These are phyloP conservation scores for Babesia ovis DNA, from an alignment of 169 alveolate genomes.

Conservation along the genomic window DNA sequence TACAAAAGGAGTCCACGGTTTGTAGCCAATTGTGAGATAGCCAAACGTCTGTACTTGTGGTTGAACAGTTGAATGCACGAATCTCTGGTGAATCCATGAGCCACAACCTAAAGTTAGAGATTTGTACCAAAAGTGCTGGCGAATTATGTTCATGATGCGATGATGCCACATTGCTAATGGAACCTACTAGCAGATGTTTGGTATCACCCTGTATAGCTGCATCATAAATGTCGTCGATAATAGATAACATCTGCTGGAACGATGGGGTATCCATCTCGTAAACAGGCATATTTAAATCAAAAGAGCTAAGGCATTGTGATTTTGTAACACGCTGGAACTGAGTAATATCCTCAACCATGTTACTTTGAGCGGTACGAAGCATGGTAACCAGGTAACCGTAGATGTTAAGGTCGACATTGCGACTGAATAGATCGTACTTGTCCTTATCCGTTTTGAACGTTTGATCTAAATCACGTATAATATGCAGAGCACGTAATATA, in stretches of 20 bases:
- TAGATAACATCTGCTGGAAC: slow-evolving; percentile 1
- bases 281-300: neutral
- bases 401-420: slow-evolving; percentile 30
- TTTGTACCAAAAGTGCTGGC: neutral
- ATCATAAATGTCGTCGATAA: slow-evolving; percentile 21
- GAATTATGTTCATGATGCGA: neutral
- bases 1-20: neutral
- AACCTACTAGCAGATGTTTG: neutral
- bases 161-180: neutral
- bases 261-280: slow-evolving; percentile 1
- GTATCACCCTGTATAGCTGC: slow-evolving; percentile 15
- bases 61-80: neutral
- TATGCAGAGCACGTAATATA: slow-evolving; percentile 32
- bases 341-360: slow-evolving; percentile 12
- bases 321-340: neutral
- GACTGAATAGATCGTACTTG: slow-evolving; percentile 20
- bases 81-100: neutral
- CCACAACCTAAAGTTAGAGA: slow-evolving; percentile 11
- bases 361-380: slow-evolving; percentile 27
- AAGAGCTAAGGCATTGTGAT: neutral
- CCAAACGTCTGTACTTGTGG: neutral
- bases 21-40: slow-evolving; percentile 9
- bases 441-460: slow-evolving; percentile 15
- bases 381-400: slow-evolving; percentile 39
- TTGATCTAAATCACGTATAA: slow-evolving; percentile 17